Evolutionary conservation across 2,329 filamentous ascomycete species (phyloP).

Genomic region (Paecilomyces sp.): DNA sequence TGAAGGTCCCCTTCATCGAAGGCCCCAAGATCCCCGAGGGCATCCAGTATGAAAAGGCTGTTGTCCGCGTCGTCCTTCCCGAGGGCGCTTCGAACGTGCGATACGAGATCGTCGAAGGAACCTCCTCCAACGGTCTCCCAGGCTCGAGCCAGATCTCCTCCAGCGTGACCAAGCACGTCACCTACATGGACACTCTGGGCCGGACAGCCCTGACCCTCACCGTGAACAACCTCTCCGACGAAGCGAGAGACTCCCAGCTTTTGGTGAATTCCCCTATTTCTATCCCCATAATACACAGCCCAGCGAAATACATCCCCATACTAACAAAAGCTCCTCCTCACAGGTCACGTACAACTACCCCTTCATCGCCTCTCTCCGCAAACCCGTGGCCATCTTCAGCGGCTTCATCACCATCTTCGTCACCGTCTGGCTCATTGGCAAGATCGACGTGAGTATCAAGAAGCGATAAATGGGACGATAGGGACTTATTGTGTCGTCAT

Average conservation of each 20-base stretch:
- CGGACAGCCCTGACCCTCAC: conserved; percentile 75
- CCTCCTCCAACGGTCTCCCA: conserved; percentile 59
- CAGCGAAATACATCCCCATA: neutral
- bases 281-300: neutral
- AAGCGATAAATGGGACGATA: conserved; percentile 40
- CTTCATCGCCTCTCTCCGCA: conserved; percentile 65
- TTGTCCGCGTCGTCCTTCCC: conserved; percentile 76
- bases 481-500: too few relatives aligned
- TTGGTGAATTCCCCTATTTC: conserved; percentile 43
- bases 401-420: conserved; percentile 69
- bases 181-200: conserved; percentile 89
- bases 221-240: conserved; percentile 82
- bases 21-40: conserved; percentile 82
- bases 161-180: conserved; percentile 63
- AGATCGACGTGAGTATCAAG: conserved; percentile 74
- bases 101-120: conserved; percentile 68
- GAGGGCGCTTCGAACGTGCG: conserved; percentile 66
- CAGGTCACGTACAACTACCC: conserved; percentile 79
- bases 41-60: conserved; percentile 73
- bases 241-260: conserved; percentile 74
- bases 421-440: conserved; percentile 66
- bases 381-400: conserved; percentile 74
- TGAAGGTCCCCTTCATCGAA: conserved; percentile 89
- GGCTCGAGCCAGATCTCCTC: conserved; percentile 47
- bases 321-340: neutral